phyloP scores from a whole-genome alignment of 2,329 filamentous ascomycete genomes.

The Trichoderma atrobrunneum region DNA sequence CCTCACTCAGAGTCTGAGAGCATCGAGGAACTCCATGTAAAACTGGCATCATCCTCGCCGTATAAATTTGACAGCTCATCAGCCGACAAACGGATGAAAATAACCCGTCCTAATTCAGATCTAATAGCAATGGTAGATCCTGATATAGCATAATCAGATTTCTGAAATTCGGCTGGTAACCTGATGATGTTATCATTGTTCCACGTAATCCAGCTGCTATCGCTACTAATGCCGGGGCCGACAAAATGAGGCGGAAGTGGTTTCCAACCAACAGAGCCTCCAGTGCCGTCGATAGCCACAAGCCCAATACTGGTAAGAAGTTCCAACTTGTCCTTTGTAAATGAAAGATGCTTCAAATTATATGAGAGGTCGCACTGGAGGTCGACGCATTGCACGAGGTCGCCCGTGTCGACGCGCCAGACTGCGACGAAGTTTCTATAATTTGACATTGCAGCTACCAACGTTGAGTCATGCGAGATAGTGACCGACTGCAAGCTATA shows the following conservation, averaged over 20 bases:
- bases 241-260: neutral
- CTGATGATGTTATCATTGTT: neutral
- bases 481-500: neutral
- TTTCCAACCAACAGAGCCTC: neutral
- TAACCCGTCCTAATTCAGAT: neutral
- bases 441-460: neutral
- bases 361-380: accelerated
- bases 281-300: neutral
- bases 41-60: neutral
- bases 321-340: neutral
- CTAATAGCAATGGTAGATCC: neutral
- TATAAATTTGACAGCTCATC: neutral
- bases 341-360: neutral
- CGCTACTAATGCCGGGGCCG: neutral
- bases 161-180: neutral
- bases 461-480: neutral
- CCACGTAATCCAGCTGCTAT: neutral
- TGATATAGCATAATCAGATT: accelerated
- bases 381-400: neutral
- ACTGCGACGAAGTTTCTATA: neutral
- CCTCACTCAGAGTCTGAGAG: too few species aligned
- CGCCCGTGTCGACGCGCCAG: neutral
- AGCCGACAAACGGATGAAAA: neutral
- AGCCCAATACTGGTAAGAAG: neutral
- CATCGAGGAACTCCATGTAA: neutral